Conservation (phyloP, 177 flowering plant genomes). For the Vitis hybrid region DNA sequence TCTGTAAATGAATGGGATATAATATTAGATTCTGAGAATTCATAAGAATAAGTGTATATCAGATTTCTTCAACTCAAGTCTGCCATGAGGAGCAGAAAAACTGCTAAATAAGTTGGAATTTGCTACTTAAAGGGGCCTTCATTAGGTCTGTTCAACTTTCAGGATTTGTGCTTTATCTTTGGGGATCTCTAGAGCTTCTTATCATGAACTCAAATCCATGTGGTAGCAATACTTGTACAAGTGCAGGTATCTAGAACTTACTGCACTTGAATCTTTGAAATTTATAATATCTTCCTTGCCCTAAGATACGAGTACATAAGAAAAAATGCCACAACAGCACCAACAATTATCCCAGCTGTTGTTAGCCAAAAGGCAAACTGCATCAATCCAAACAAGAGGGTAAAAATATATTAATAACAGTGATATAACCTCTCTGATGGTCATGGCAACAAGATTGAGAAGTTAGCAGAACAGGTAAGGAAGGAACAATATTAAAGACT, state of each 20-base stretch:
- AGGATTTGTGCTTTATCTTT: neutral
- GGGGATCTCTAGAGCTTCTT: neutral
- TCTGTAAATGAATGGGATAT: too few relatives aligned
- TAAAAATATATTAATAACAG: neutral
- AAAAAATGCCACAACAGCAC: slow-evolving; percentile 72
- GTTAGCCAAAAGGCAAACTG: slow-evolving; percentile 98
- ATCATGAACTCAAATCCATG: neutral
- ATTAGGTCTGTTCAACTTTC: neutral
- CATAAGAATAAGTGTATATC: neutral
- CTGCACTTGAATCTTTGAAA: slow-evolving; percentile 4
- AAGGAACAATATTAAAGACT: neutral
- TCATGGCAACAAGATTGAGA: neutral
- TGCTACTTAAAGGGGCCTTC: neutral
- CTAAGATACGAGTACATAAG: slow-evolving; percentile 75
- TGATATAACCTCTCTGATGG: neutral
- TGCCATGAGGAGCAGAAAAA: too few relatives aligned
- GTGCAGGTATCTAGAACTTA: neutral
- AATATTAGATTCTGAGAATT: neutral
- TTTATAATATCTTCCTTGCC: slow-evolving; percentile 64
- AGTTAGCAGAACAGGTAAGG: neutral
- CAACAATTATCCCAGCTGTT: slow-evolving; percentile 76
- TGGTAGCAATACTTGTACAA: neutral
- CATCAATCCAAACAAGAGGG: slow-evolving; percentile 16
- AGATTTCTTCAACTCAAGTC: too few relatives aligned
- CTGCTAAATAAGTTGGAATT: neutral